Evolutionary conservation across 2,329 filamentous ascomycete species (phyloP), one percentile per base, ranked within the genome.

Genomic region (Pseudogymnoascus verrucosus): DNA sequence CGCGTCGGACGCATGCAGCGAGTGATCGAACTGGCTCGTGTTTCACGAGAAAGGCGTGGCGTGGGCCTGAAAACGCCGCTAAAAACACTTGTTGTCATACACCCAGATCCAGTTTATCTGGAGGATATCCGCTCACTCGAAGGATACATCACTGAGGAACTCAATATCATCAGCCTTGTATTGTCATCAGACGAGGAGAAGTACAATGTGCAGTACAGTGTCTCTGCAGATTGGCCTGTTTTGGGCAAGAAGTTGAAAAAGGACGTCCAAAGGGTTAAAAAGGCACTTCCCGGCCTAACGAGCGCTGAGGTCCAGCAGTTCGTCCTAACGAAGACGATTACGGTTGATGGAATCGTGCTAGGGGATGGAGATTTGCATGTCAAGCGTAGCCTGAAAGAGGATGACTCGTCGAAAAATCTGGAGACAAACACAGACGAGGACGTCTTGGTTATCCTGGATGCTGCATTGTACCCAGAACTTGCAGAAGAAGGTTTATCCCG

Each of bases 241-340:
- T 82, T 99, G 14, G 95, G 95, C 68, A 96, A 96, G 84, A 98
- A 98, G 79, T 83, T 98, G 69, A 96, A 96, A 82, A 97, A 96
- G 78, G 93, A 97, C 71, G 90, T 92, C 68, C 86, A 87, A 68
- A 91, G 89, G 74, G 92, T 98, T 69, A 96, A 96, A 81, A 96
- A 93, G 78, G 92, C 90, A 1, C 79, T 99, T 54, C 93, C 93
- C 5, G 81, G 78, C 40, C 80, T 99, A 60, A 89, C 84, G 19
- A 93, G 88, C 69, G 86, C 90, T 10, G 84, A 96, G 69, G 91
- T 96, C 65, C 90, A 93, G 74, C 78, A 80, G 40, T 99, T 92
- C 74, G 80, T 95, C 42, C 78, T 83, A 44, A 83, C 86, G 14
- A 90, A 89, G 72, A 86, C 84, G 71, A 90, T 98, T 60, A 77